A percentile compares a stretch with the other conserved stretches of the same genome.
Conservation (phyloP, 2,329 filamentous ascomycete species). For the Clonostachys byssicola region DNA sequence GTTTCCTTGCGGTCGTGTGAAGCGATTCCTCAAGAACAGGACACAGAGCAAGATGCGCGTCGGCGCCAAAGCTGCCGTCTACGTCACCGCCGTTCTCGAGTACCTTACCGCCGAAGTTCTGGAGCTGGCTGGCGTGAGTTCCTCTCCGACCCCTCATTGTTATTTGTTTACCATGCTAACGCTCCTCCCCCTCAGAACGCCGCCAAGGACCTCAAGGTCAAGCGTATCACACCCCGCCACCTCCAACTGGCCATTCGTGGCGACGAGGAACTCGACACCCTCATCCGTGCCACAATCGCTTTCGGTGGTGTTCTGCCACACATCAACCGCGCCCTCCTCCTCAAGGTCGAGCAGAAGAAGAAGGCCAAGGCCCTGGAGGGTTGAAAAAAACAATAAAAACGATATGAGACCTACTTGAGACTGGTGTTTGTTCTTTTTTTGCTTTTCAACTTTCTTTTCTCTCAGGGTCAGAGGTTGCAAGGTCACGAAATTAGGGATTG, state of each 20-base stretch:
- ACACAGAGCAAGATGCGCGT: conserved; percentile 99
- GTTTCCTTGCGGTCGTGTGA: conserved; percentile 99
- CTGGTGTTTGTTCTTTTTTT: no score
- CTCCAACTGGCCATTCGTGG: conserved; percentile 96
- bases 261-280: conserved; percentile 95
- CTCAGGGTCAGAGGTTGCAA: no score
- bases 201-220: conserved; percentile 99
- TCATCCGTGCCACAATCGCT: conserved; percentile 96
- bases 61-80: conserved; percentile 96
- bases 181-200: conserved; percentile 60
- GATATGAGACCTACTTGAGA: no score
- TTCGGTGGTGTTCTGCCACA: conserved; percentile 97
- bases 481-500: no score
- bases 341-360: conserved; percentile 98
- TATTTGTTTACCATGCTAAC: background rate
- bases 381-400: background rate
- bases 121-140: conserved; percentile 83
- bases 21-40: conserved; percentile 99
- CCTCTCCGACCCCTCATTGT: conserved; percentile 2
- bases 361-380: conserved; percentile 56
- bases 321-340: conserved; percentile 93
- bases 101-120: conserved; percentile 98
- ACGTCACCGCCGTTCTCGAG: conserved; percentile 96
- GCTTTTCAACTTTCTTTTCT: no score
- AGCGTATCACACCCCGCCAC: conserved; percentile 98